Base-by-base conservation (phyloP, 345 rosid genomes). In the Euclidium syriacum region DNA sequence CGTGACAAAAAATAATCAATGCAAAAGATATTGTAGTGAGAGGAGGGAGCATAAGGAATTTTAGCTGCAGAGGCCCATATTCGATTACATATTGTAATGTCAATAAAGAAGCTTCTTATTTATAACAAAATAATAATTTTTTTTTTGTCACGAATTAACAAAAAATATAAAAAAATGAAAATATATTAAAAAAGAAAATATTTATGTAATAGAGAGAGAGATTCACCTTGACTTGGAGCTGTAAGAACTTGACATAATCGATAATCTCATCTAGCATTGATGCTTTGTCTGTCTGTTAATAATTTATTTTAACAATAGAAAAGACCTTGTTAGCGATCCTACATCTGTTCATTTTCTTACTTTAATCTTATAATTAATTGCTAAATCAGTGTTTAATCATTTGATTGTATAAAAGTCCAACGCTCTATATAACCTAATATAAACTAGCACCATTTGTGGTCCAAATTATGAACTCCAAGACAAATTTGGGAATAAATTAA, bases 191-290 rank as follows among this genome's bases (percentile, higher is more conserved):
- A 15, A 8, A 68, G 16, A 27, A 32, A 52, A 25, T 5, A 6
- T 18, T 14, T 4, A 46, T n/a, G n/a, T n/a, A 50, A 39, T 15
- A 62, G 30, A 58, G 35, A 29, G 36, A 40, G 52, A 54, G 44
- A 63, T 23, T 40, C 64, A 94, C 99, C 97, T 90, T 94, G 90
- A 90, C 97, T 87, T 94, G 99, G 58, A 94, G 99, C 96, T 90
- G 99, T 58, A 94, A 87, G 81, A 90, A 90, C 68, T 90, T 90
- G 63, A 94, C 99, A 73, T 94, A 94, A 67, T 94, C 99, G 78
- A 94, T 85, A 73, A 94, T 94, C 95, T 94, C 99, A 84, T 94
- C 97, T 8, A 94, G 96, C 99, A 90, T 94, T 42, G 99, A 90
- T 75, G 99, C 99, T 80, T 90, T 94, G 81, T 94, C 99, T 52